Percentiles rank a stretch among this genome's conserved stretches.
Evolutionary conservation across 2,329 filamentous ascomycete species (phyloP).

Genomic region (Diplodia sapinea): DNA sequence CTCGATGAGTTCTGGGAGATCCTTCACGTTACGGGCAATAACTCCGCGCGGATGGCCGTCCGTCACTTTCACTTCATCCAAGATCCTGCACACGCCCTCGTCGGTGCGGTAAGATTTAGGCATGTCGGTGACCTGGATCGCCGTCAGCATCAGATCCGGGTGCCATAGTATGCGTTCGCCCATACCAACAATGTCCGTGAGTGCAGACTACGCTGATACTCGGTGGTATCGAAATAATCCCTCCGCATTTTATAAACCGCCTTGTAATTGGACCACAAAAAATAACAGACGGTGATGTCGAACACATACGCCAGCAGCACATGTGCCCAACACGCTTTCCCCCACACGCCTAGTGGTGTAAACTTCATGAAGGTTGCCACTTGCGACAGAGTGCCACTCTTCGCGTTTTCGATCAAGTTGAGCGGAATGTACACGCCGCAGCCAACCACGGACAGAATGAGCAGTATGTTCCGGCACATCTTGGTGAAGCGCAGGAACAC

Average conservation of each 20-base stretch:
- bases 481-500: slow-evolving; percentile 86
- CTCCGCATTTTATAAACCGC: slow-evolving; percentile 73
- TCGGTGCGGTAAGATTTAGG: slow-evolving; percentile 77
- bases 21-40: slow-evolving; percentile 89
- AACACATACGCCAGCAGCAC: slow-evolving; percentile 67
- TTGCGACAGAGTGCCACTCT: slow-evolving; percentile 40
- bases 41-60: slow-evolving; percentile 79
- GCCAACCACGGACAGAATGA: slow-evolving; percentile 72
- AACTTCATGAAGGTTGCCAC: slow-evolving; percentile 60
- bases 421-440: slow-evolving; percentile 81
- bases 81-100: slow-evolving; percentile 84
- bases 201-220: slow-evolving; percentile 88
- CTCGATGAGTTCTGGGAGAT: slow-evolving; percentile 82
- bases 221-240: slow-evolving; percentile 80
- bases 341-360: slow-evolving; percentile 60
- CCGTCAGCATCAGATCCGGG: neutral
- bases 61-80: slow-evolving; percentile 78
- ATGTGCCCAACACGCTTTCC: slow-evolving; percentile 62
- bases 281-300: slow-evolving; percentile 75
- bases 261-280: slow-evolving; percentile 90
- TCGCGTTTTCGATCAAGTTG: slow-evolving; percentile 61
- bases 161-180: neutral
- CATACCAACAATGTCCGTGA: slow-evolving; percentile 66
- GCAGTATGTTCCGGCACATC: slow-evolving; percentile 93
- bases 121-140: slow-evolving; percentile 75